Evolutionary conservation across 2,329 filamentous ascomycete species (phyloP), one percentile per base, ranked within the genome.

Genomic region (Claviceps paspali): DNA sequence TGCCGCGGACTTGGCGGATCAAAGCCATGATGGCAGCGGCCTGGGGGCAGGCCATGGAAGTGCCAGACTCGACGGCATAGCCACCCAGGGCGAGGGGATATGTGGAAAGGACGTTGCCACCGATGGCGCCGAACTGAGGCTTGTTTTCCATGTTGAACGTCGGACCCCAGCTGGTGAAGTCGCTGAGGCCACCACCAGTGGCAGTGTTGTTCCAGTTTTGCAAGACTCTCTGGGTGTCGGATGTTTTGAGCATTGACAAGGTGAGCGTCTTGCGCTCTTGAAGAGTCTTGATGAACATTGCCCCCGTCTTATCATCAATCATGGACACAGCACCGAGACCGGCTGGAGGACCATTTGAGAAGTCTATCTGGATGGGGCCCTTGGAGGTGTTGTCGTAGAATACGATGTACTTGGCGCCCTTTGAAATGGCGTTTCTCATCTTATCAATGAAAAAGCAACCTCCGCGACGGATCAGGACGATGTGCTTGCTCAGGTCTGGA

Each of bases 391-490:
- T 73, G 60, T 78, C 78, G 54, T 78, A 79, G 47, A 76, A 59
- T 44, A 80, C 54, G 38, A 80, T 53, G 44, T 77, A 76, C 48
- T 68, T 65, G 35, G 72, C 76, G 9, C 76, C 76, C 34, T 62
- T 62, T 6, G 59, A 62, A 2, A 58, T 65, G 4, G 68, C 68
- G 40, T 73, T 70, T 29, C 56, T 48, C 2, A 64, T 64, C 57
- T 79, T 78, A 10, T 61, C 46, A 2, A 60, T 57, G 41, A 76
- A 76, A 0, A 62, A 62, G 51, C 75, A 79, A 7, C 55, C 64
- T 34, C 74, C 74, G 18, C 73, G 66, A 33, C 70, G 69, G 28
- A 80, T 59, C 7, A 80, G 64, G 3, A 76, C 73, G 27, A 81
- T 67, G 35, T 68, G 60, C 18, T 59, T 59, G 31, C 66, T 67